Conservation (phyloP, 148 eudicot genomes). For the Amaranthus palmeri region DNA sequence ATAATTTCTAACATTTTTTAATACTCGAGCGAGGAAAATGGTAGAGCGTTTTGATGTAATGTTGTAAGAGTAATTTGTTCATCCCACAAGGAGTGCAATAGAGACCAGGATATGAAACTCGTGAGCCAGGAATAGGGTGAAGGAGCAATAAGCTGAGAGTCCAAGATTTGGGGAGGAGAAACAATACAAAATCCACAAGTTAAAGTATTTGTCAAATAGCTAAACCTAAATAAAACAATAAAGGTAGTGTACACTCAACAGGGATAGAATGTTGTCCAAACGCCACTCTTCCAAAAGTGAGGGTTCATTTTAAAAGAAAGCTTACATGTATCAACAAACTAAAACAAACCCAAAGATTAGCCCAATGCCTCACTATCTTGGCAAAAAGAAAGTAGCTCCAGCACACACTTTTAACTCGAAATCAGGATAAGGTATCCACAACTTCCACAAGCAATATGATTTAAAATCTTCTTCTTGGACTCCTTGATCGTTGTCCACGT, state of each 20-base stretch:
- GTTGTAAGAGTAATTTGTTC: too few species aligned
- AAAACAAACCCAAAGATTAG: neutral
- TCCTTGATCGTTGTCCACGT: slow-evolving; percentile 63
- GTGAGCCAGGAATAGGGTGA: too few species aligned
- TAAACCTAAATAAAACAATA: slow-evolving; percentile 13
- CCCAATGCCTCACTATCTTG: neutral
- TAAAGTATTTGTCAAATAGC: neutral
- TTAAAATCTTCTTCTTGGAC: slow-evolving; percentile 70
- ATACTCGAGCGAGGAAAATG: too few species aligned
- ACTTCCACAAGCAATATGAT: slow-evolving; percentile 7
- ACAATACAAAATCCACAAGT: neutral
- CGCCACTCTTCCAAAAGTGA: slow-evolving; percentile 6
- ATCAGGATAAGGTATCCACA: slow-evolving; percentile 16
- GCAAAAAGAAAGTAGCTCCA: slow-evolving; percentile 4
- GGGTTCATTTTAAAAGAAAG: neutral
- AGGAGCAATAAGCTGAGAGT: neutral
- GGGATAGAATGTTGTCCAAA: neutral
- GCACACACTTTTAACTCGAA: neutral
- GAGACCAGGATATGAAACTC: too few species aligned
- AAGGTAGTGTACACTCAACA: slow-evolving; percentile 11
- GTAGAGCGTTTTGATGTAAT: too few species aligned
- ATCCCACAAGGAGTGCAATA: too few species aligned
- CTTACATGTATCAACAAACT: slow-evolving; percentile 2
- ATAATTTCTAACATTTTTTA: too few species aligned
- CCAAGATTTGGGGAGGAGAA: neutral